phyloP scores from a whole-genome alignment of 2,329 filamentous ascomycete species.

The Claviceps sp. region DNA sequence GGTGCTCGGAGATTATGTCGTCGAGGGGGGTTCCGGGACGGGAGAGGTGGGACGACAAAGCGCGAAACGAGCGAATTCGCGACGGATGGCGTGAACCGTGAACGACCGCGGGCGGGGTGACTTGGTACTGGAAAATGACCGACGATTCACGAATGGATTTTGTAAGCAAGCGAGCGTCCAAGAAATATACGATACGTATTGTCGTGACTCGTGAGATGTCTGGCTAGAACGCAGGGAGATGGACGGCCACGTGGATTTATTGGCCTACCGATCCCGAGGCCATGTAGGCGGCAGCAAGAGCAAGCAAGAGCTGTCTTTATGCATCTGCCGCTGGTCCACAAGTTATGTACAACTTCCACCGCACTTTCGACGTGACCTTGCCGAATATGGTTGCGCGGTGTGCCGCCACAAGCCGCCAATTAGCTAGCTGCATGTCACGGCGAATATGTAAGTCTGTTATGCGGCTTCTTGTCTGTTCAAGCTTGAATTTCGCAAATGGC shows the following conservation, averaged over 20 bases:
- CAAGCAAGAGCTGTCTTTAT: no score
- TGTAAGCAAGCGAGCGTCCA: not conserved
- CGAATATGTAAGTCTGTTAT: no score
- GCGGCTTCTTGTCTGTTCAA: no score
- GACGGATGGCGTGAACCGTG: not conserved
- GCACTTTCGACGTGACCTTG: not conserved
- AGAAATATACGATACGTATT: not conserved
- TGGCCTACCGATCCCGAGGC: not conserved
- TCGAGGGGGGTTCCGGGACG: not conserved
- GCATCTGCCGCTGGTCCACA: not conserved
- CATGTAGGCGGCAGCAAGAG: no score
- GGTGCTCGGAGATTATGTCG: not conserved
- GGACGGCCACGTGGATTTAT: not conserved
- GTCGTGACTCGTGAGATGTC: conserved; percentile 1
- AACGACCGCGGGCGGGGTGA: not conserved
- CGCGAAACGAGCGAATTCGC: not conserved
- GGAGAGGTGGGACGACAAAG: not conserved
- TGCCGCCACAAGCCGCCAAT: not conserved
- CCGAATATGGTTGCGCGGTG: not conserved
- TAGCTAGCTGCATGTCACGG: not conserved
- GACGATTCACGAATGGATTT: not conserved
- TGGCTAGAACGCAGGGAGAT: not conserved
- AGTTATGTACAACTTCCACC: not conserved
- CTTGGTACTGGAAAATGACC: not conserved
- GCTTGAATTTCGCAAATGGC: no score